Base-by-base conservation (phyloP, 306 rosid genomes). In the Castanea mollissima region DNA sequence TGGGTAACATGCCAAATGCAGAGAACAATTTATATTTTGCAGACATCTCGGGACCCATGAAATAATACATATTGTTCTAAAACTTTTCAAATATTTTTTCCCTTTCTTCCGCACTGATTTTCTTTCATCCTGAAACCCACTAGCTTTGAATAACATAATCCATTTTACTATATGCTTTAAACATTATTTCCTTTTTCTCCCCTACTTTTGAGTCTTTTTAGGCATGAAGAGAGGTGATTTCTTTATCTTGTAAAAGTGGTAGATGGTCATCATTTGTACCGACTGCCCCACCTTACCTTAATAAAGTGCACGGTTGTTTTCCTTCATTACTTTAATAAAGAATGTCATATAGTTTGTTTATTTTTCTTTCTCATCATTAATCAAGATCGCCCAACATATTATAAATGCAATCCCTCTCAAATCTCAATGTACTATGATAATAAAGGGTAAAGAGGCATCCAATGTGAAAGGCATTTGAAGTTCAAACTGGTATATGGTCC, bases 171-270 rank as follows among this genome's bases (percentile, higher is more conserved):
- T 76, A 76, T 76, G 75, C 75, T 85, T 74, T 82, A 29, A 27
- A 29, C 55, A 69, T 75, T 51, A 74, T 31, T 20, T 72, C 35
- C 57, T 60, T 76, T 84, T 76, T 80, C 7, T 49, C 76, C 46
- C 44, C 9, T 21, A 15, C 75, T 83, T 85, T 86, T 77, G 76
- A 76, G 83, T 10, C 91, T 88, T 86, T 88, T 84, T 74, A 88
- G 86, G 88, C 89, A 84, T 69, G 65, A 82, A 76, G 38, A 41
- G 20, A 31, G 31, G 35, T 13, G 35, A 60, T 25, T 27, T 31
- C 52, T 51, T 65, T 49, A 76, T 76, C 65, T 41, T 75, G 38
- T 19, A 75, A 59, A 75, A 38, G 75, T 52, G 51, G 41, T 74
- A 78, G 38, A 69, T 21, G 54, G 34, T 41, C 69, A 85, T 85